phyloP scores from a whole-genome alignment of 495 filamentous ascomycete species.

The Neurospora pannonica region DNA sequence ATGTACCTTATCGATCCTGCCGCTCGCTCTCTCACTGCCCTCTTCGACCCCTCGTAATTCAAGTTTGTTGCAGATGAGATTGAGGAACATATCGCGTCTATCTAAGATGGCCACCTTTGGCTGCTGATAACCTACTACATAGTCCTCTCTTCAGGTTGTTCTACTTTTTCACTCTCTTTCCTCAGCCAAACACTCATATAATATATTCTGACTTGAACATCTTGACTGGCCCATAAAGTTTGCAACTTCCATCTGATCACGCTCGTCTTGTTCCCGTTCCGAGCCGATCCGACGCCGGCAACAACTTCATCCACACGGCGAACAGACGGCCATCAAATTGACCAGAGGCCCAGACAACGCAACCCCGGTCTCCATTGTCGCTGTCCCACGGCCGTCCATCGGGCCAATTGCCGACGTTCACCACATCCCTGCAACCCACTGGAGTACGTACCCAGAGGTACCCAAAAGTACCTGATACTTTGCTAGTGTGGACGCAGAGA shows the following conservation, averaged over 20 bases:
- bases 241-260: not conserved
- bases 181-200: not conserved
- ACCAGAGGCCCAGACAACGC: not conserved
- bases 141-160: not conserved
- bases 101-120: not conserved
- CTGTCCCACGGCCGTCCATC: not conserved
- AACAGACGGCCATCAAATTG: not conserved
- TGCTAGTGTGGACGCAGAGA: conserved; percentile 12
- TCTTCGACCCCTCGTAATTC: not conserved
- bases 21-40: not conserved
- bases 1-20: not conserved
- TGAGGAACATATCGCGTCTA: not conserved
- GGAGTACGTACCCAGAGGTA: not conserved
- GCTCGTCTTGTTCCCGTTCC: not conserved
- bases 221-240: not conserved
- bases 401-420: not conserved
- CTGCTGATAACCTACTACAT: not conserved
- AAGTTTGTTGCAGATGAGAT: not conserved
- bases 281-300: not conserved
- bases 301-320: not conserved
- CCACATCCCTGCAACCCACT: not conserved
- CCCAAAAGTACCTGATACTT: not conserved
- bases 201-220: not conserved
- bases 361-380: not conserved
- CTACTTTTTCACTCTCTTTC: not conserved